A percentile compares a stretch with the other conserved stretches of the same genome.
Conservation (phyloP, 345 rosid species). For the Arabidopsis thaliana region TAIR10.1 NC_003074.8:2120001-2120500, state of each 20-base stretch:
- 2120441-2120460: background rate
- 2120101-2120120: no score
- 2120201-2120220: background rate
- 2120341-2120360: constrained; percentile 18
- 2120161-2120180: no score
- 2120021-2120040: no score
- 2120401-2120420: constrained; percentile 11
- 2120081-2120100: no score
- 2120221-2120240: background rate
- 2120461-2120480: constrained; percentile 4
- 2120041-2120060: no score
- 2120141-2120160: no score
- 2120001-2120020: no score
- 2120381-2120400: background rate
- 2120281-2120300: background rate
- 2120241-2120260: background rate
- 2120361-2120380: constrained; percentile 11
- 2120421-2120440: constrained; percentile 4
- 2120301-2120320: background rate
- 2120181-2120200: background rate
- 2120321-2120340: background rate
- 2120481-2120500: background rate
- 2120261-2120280: background rate
- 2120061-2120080: no score
- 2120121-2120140: no score